phyloP scores from a whole-genome alignment of 1,284 basidiomycete species.

The Ceratobasidium sp. region DNA sequence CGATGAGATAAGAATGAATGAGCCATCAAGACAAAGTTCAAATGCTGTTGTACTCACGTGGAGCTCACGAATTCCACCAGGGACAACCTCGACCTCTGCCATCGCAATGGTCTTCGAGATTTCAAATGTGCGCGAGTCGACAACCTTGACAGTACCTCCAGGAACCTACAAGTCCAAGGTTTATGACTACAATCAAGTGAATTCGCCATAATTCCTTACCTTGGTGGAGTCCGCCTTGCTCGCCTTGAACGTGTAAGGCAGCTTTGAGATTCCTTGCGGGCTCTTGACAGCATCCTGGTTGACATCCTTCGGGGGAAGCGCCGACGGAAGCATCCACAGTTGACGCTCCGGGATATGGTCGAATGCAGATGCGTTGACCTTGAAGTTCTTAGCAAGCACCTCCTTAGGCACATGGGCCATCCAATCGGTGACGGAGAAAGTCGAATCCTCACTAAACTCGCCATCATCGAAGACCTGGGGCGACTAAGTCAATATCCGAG shows the following conservation, averaged over 20 bases:
- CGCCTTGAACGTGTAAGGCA: constrained; percentile 67
- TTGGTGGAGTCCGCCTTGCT: constrained; percentile 65
- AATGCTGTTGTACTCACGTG: constrained; percentile 61
- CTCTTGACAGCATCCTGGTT: constrained; percentile 58
- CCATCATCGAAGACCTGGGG: constrained; percentile 74
- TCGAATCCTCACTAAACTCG: constrained; percentile 72
- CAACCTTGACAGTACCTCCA: constrained; percentile 28
- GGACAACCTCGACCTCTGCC: constrained; percentile 15
- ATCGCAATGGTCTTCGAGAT: constrained; percentile 34
- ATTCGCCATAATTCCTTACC: neutral
- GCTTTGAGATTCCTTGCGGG: constrained; percentile 66
- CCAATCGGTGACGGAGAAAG: constrained; percentile 68
- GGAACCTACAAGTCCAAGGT: constrained; percentile 9
- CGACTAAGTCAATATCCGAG: constrained; percentile 28
- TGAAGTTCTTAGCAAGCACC: constrained; percentile 61
- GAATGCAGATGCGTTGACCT: constrained; percentile 38
- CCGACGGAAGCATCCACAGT: constrained; percentile 51
- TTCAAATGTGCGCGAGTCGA: constrained; percentile 34
- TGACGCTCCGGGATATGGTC: constrained; percentile 59
- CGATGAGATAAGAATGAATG: constrained; percentile 41
- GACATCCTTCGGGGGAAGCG: constrained; percentile 7
- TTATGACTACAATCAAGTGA: too few relatives aligned
- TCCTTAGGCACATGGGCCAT: constrained; percentile 69
- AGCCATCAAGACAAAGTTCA: constrained; percentile 10
- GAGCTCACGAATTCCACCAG: constrained; percentile 61